Conservation (phyloP, 1,139 yeast species). For the Geotrichum aggregatum region DNA sequence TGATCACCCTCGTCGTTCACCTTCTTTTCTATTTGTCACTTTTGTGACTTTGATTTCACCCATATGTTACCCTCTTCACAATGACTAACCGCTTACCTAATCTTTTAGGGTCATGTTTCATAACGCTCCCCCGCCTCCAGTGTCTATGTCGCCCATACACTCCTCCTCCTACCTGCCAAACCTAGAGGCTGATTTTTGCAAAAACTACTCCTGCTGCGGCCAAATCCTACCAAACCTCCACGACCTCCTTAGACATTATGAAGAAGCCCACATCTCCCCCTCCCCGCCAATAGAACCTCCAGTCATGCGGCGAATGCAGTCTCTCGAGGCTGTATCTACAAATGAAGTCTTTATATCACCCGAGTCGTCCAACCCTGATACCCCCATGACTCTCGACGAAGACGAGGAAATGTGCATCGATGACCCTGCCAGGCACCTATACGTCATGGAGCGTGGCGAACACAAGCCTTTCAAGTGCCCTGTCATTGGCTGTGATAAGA, state of each 20-base stretch:
- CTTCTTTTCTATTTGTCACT: background rate
- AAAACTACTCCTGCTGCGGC: slow-evolving; percentile 95
- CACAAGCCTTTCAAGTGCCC: slow-evolving; percentile 97
- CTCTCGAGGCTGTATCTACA: slow-evolving; percentile 69
- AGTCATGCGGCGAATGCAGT: slow-evolving; percentile 40
- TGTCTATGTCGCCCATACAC: slow-evolving; percentile 51
- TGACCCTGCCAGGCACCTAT: slow-evolving; percentile 91
- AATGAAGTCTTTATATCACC: slow-evolving; percentile 74
- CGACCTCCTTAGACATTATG: slow-evolving; percentile 89
- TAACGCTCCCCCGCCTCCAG: slow-evolving; percentile 30
- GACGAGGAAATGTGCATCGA: slow-evolving; percentile 37
- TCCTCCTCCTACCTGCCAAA: slow-evolving; percentile 78
- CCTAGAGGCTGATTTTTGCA: slow-evolving; percentile 91
- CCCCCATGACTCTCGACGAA: slow-evolving; percentile 34
- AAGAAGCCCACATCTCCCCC: slow-evolving; percentile 88
- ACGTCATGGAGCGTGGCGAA: slow-evolving; percentile 87
- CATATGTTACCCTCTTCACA: background rate
- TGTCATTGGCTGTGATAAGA: slow-evolving; percentile 95
- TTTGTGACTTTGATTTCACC: slow-evolving; percentile 2
- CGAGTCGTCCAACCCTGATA: slow-evolving; percentile 31
- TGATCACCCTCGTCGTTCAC: background rate
- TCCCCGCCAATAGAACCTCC: slow-evolving; percentile 51
- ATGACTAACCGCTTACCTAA: slow-evolving; percentile 9
- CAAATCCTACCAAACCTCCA: slow-evolving; percentile 86
- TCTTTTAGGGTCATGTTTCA: slow-evolving; percentile 34